Base-by-base conservation (phyloP, 805 yeast genomes). In the Cyberlindnera saturnus region DNA sequence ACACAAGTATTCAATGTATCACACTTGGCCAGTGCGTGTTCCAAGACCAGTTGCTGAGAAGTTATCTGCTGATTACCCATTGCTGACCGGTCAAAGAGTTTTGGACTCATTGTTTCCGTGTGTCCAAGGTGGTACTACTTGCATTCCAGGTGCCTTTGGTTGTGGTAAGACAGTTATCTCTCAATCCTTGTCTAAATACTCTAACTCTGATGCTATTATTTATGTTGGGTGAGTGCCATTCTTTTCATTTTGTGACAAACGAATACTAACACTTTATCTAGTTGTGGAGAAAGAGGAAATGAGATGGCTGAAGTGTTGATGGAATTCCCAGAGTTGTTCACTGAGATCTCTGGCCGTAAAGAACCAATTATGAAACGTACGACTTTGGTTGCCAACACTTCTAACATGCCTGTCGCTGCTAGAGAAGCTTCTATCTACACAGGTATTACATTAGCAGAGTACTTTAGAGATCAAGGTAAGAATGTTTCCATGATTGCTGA, bases 331-430 rank as follows among this genome's bases (percentile, higher is more conserved):
- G 98, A 93, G 68, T 75, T 93, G 63, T 87, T 69, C 68, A 90
- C 96, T 46, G 96, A 89, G 67, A 73, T 88, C 45, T 76, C 80
- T 46, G 99, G 98, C 55, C 82, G 86, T 61, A 86, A 90, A 71
- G 99, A 93, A 73, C 97, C 98, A 52, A 93, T 93, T 64, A 93
- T 93, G 98, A 93, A 95, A 75, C 95, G 99, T 75, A 93, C 99
- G 34, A 86, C 98, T 32, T 78, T 93, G 66, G 99, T 93, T 42
- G 99, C 99, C 38, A 93, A 93, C 68, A 93, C 99, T 36, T 91
- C 98, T 34, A 93, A 93, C 67, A 93, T 93, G 99, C 99, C 99
- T 42, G 99, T 93, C 59, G 99, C 99, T 50, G 99, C 99, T 8
- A 86, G 99, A 81, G 99, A 93, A 70, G 99, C 99, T 39, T 93